Evolutionary conservation across 75 land plant genomes (phyloP), one percentile per base, ranked within the genome.

Genomic region (Gnetum montanum): DNA sequence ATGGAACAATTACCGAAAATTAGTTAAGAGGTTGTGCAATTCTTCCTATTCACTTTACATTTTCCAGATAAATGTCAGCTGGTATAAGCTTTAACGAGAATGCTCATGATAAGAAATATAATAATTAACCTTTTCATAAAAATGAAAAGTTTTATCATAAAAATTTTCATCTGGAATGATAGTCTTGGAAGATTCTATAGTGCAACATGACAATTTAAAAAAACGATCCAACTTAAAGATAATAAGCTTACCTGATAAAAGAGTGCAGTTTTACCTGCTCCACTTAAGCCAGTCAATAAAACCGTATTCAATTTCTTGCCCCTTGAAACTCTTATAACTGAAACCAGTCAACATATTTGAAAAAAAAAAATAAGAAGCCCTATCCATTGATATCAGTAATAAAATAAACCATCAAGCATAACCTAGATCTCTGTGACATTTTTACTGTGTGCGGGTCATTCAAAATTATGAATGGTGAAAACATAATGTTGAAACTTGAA

Each of bases 201-300:
- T n/a, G n/a, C 6, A 31, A 16, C 35, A 20, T 43, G 12, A 29
- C 28, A 24, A 31, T 49, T 10, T 0, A 6, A 12, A 55, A 27
- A 16, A 33, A 50, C 13, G n/a, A 40, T 22, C 34, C 48, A 29
- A 10, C 6, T 3, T 13, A 50, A 20, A 12, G 19, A 41, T 12
- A 18, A 49, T 10, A 69, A 10, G 54, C 10, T 22, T 61, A 94
- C 98, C 80, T 90, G 96, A 54, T 89, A 85, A 63, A 89, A 94
- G 26, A 94, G 80, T 59, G 72, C 65, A 38, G 96, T 94, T 64
- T 90, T 94, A 1, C 98, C 98, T 70, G 87, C 73, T 19, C 96
- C 98, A 71, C 77, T 83, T 28, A 89, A 57, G 34, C 98, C 98
- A 52, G 71, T 66, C 20, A 94, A 67, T 27, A 94, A 61, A 45